A percentile compares a stretch with the other conserved stretches of the same genome.
Evolutionary conservation across 768 basidiomycete genomes (phyloP).

Genomic region (Lentinula sp.): DNA sequence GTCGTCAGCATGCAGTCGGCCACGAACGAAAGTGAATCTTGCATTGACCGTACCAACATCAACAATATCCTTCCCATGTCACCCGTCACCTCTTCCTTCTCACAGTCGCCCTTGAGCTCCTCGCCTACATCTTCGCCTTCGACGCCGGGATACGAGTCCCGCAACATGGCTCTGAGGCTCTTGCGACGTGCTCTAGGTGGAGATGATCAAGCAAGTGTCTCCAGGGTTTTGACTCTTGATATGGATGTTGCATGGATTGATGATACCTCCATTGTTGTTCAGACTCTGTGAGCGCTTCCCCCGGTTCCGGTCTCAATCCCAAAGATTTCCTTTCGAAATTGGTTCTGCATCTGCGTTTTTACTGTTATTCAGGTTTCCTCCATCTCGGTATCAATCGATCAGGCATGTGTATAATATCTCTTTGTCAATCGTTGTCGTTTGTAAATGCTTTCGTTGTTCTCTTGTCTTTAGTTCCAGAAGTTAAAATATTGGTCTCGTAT

Average conservation of each 20-base stretch:
- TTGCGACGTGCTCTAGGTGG: constrained; percentile 55
- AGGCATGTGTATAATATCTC: neutral
- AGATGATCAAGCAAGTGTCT: constrained; percentile 45
- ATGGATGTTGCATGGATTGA: constrained; percentile 62
- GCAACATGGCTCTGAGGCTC: constrained; percentile 52
- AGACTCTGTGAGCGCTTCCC: neutral
- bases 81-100: neutral
- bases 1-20: constrained; percentile 25
- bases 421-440: neutral
- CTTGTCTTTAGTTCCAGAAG: neutral
- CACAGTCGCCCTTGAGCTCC: neutral
- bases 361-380: neutral
- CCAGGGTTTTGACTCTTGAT: constrained; percentile 55
- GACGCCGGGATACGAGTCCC: constrained; percentile 10
- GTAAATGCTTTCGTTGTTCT: neutral
- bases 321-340: neutral
- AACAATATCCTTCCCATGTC: constrained; percentile 8
- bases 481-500: neutral
- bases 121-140: neutral
- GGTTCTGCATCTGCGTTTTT: neutral
- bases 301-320: neutral
- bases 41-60: constrained; percentile 4
- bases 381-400: neutral
- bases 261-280: constrained; percentile 53
- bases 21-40: neutral